Evolutionary conservation across 768 basidiomycete species (phyloP).

Genomic region (Amyloporia xantha): DNA sequence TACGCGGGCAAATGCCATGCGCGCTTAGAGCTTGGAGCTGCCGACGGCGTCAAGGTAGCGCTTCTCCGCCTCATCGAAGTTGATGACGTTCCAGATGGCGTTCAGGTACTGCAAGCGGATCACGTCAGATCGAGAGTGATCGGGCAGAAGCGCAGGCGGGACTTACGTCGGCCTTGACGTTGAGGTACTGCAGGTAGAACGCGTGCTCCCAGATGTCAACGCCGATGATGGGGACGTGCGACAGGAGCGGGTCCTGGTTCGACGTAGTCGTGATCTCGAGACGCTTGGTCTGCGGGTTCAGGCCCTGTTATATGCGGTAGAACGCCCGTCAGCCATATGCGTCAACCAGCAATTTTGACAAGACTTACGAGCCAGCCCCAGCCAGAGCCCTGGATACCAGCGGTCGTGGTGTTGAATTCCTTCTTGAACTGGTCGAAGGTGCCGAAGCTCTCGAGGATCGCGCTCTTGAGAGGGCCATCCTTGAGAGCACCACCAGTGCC

Average conservation of each 20-base stretch:
- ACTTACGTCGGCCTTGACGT: slow-evolving; percentile 89
- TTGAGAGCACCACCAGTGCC: slow-evolving; percentile 55
- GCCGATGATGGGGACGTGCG: slow-evolving; percentile 76
- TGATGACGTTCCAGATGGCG: slow-evolving; percentile 69
- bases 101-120: slow-evolving; percentile 50
- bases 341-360: too few relatives aligned
- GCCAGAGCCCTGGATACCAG: slow-evolving; percentile 86
- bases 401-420: slow-evolving; percentile 80
- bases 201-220: slow-evolving; percentile 97
- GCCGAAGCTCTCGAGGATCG: slow-evolving; percentile 61
- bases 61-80: slow-evolving; percentile 71
- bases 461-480: slow-evolving; percentile 59
- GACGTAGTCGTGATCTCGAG: slow-evolving; percentile 88
- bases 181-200: slow-evolving; percentile 94
- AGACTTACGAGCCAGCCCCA: slow-evolving; percentile 97
- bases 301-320: slow-evolving; percentile 48
- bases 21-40: slow-evolving; percentile 31
- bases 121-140: neutral
- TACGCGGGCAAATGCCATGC: neutral
- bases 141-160: slow-evolving; percentile 1
- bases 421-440: slow-evolving; percentile 64
- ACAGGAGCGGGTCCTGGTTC: slow-evolving; percentile 91
- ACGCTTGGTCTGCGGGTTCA: slow-evolving; percentile 55
- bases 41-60: slow-evolving; percentile 43
- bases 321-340: neutral